Conservation (phyloP, 208 protist species). For the Crithidia expoeki region DNA sequence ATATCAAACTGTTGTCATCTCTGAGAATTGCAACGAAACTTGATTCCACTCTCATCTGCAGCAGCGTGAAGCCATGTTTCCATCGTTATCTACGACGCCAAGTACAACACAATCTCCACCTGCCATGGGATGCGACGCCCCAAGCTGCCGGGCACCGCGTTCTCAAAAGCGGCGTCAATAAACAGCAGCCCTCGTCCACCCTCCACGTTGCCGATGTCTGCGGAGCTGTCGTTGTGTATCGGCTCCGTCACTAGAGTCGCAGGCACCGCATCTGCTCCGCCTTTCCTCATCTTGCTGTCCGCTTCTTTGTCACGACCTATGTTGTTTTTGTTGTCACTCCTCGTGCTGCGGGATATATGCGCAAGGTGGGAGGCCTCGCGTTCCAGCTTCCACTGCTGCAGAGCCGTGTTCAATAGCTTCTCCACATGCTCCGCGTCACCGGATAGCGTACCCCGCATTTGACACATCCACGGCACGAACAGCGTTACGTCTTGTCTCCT, state of each 20-base stretch:
- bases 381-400: conserved; percentile 6
- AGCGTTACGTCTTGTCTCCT: background rate
- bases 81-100: background rate
- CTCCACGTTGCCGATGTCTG: background rate
- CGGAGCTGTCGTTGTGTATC: background rate
- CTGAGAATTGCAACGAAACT: too few species aligned
- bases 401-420: background rate
- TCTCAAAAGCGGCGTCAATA: conserved; percentile 24
- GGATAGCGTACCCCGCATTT: conserved; percentile 11
- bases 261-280: background rate
- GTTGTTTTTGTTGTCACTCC: too few species aligned
- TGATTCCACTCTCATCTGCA: background rate
- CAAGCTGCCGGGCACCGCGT: conserved; percentile 15
- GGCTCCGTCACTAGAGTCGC: background rate
- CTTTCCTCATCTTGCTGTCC: background rate
- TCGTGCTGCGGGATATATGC: background rate
- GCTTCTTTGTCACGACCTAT: too few species aligned
- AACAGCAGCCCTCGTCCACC: conserved; percentile 18
- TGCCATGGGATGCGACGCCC: conserved; percentile 22
- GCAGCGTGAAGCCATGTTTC: background rate
- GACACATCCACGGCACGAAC: conserved; percentile 11
- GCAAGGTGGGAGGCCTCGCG: conserved; percentile 12
- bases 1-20: too few species aligned
- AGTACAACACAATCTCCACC: conserved; percentile 19
- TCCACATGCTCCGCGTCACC: conserved; percentile 1